phyloP scores from a whole-genome alignment of 306 rosid species.

The Amphicarpaea edgeworthii region DNA sequence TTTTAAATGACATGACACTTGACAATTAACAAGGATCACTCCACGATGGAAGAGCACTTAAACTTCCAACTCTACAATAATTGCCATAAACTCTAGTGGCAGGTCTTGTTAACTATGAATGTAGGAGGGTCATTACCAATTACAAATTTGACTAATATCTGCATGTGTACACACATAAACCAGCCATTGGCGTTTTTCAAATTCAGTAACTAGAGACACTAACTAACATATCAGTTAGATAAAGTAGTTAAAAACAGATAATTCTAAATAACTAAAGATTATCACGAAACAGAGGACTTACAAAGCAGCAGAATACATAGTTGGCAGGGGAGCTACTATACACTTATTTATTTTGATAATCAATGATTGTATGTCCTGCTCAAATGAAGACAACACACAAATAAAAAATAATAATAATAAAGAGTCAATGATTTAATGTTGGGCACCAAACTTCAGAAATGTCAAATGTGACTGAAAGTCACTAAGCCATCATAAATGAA shows the following conservation, averaged over 20 bases:
- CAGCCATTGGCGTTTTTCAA: constrained; percentile 22
- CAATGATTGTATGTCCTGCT: constrained; percentile 95
- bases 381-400: constrained; percentile 39
- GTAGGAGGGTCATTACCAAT: constrained; percentile 14
- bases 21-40: constrained; percentile 16
- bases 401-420: not conserved
- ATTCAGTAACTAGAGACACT: constrained; percentile 20
- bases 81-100: constrained; percentile 10
- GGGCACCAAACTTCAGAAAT: constrained; percentile 20
- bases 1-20: constrained; percentile 8
- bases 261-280: constrained; percentile 29
- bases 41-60: not conserved
- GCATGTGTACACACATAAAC: constrained; percentile 15
- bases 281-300: constrained; percentile 55
- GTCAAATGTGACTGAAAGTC: constrained; percentile 18
- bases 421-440: not conserved
- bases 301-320: constrained; percentile 90
- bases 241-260: not conserved
- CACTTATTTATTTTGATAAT: constrained; percentile 93
- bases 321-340: constrained; percentile 94
- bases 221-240: constrained; percentile 1
- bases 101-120: constrained; percentile 10
- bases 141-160: constrained; percentile 10
- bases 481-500: constrained; percentile 16
- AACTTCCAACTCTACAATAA: constrained; percentile 34